Evolutionary conservation across 495 filamentous ascomycete genomes (phyloP).

Genomic region (Schizothecium vesticola): DNA sequence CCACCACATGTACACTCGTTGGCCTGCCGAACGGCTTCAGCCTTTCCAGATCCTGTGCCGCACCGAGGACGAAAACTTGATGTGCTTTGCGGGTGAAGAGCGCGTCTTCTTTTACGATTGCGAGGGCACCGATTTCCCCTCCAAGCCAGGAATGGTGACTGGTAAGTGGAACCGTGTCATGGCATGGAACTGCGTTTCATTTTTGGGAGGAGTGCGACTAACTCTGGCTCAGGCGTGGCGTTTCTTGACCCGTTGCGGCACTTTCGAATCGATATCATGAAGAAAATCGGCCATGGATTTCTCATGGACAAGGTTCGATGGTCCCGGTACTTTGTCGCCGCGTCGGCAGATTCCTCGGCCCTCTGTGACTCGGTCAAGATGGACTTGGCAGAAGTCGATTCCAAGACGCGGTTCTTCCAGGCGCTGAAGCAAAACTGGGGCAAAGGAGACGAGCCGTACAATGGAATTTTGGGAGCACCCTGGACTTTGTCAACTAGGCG

Average conservation of each 20-base stretch:
- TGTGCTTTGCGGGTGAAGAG: not conserved
- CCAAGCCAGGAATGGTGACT: not conserved
- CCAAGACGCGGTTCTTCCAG: not conserved
- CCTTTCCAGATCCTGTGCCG: not conserved
- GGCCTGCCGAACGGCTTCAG: not conserved
- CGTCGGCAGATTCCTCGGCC: not conserved
- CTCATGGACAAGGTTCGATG: not conserved
- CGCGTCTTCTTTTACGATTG: not conserved
- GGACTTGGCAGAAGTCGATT: not conserved
- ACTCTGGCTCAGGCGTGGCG: not conserved
- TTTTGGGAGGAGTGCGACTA: not conserved
- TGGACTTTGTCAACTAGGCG: not conserved
- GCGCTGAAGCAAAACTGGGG: not conserved
- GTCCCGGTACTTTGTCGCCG: not conserved
- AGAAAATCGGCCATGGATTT: not conserved
- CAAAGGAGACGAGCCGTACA: not conserved
- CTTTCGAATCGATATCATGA: not conserved
- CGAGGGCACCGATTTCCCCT: no score
- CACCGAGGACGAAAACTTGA: not conserved
- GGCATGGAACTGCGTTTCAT: not conserved
- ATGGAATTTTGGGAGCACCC: not conserved
- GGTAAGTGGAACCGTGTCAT: not conserved
- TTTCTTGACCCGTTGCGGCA: not conserved
- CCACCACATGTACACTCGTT: not conserved
- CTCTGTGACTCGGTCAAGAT: not conserved